Conservation (phyloP, 2,329 filamentous ascomycete species). For the Ilyonectria robusta region DNA sequence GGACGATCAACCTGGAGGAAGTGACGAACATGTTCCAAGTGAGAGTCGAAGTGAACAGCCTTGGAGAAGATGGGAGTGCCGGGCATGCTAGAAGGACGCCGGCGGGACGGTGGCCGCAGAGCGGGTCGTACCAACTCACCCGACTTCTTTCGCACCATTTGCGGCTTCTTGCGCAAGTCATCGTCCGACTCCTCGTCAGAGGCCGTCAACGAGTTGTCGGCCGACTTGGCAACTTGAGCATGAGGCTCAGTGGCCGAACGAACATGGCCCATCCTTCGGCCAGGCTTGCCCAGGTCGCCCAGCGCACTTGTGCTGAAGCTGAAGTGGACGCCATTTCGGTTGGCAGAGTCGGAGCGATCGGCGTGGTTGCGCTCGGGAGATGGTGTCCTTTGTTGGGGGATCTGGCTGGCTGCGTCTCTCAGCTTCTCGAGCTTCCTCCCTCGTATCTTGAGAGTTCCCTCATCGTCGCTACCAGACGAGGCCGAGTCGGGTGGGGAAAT, state of each 20-base stretch:
- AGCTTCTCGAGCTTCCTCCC: constrained; percentile 67
- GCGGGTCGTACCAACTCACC: constrained; percentile 96
- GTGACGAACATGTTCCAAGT: constrained; percentile 95
- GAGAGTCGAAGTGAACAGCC: constrained; percentile 97
- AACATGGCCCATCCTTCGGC: constrained; percentile 63
- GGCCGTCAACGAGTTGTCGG: constrained; percentile 63
- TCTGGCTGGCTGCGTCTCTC: constrained; percentile 86
- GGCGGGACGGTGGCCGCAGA: constrained; percentile 82
- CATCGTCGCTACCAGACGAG: constrained; percentile 87
- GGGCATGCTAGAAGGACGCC: constrained; percentile 95
- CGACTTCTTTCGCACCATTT: constrained; percentile 97
- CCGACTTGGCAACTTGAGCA: constrained; percentile 61
- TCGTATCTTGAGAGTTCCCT: constrained; percentile 67
- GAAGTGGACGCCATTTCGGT: constrained; percentile 57
- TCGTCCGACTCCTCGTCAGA: constrained; percentile 77
- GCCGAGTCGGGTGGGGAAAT: constrained; percentile 93
- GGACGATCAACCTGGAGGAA: constrained; percentile 95
- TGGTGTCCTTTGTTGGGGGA: constrained; percentile 65
- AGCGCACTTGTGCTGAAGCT: constrained; percentile 64
- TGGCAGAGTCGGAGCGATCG: constrained; percentile 66
- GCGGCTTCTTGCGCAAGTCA: constrained; percentile 78
- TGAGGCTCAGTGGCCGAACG: constrained; percentile 71
- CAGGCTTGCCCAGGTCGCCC: constrained; percentile 56
- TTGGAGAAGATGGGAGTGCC: constrained; percentile 97
- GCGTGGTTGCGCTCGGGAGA: constrained; percentile 62